Conservation (phyloP, 208 protist genomes). For the Wallacemonas sp. region DNA sequence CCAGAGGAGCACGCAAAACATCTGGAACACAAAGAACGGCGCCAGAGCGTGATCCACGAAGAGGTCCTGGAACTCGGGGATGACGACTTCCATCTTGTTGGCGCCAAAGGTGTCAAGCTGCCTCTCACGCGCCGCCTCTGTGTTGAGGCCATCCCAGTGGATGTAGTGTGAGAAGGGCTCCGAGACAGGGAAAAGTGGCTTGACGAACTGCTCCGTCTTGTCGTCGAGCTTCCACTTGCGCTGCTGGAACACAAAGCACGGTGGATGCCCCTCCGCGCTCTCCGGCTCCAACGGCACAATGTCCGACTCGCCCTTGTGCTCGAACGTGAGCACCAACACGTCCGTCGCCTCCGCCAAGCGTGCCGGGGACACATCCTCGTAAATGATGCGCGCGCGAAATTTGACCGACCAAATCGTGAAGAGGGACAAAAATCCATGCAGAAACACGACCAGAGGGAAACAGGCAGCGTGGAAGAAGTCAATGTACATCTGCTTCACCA, state of each 20-base stretch:
- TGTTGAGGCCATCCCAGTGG: constrained; percentile 62
- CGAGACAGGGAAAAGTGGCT: constrained; percentile 84
- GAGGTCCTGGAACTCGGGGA: constrained; percentile 95
- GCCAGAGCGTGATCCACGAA: constrained; percentile 96
- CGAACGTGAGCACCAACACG: constrained; percentile 71
- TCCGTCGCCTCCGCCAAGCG: constrained; percentile 59
- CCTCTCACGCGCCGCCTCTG: constrained; percentile 35
- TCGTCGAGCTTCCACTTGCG: constrained; percentile 89
- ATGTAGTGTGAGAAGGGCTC: constrained; percentile 80
- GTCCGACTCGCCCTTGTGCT: constrained; percentile 83
- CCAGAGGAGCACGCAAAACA: constrained; percentile 97
- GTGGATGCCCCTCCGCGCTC: constrained; percentile 47
- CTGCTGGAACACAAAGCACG: constrained; percentile 89
- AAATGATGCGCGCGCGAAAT: constrained; percentile 74
- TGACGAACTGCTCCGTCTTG: constrained; percentile 63
- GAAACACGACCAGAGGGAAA: constrained; percentile 76
- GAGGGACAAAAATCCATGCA: constrained; percentile 84
- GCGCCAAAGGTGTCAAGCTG: constrained; percentile 79
- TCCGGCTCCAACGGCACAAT: constrained; percentile 80
- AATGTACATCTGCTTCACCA: constrained; percentile 88
- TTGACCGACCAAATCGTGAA: constrained; percentile 91
- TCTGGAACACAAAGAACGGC: constrained; percentile 99
- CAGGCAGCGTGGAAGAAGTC: constrained; percentile 90
- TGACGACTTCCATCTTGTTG: constrained; percentile 94
- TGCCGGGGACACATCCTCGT: constrained; percentile 41